Base-by-base conservation (phyloP, 306 rosid species). In the Erythrophleum fordii region DNA sequence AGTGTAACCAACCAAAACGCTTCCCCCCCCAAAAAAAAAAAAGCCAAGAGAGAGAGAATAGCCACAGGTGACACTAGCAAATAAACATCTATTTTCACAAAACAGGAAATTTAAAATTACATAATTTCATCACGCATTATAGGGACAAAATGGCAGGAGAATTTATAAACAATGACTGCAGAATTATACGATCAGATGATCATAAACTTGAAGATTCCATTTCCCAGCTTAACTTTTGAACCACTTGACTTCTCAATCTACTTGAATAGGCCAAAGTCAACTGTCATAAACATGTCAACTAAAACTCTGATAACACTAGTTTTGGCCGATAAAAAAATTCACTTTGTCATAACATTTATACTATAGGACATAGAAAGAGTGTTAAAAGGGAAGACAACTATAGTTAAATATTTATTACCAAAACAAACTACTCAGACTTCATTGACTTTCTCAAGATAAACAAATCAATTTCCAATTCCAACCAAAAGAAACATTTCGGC, bases 351-450 rank as follows among this genome's bases (percentile, higher is more conserved):
- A 17, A 34, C 45, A 64, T 64, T 8, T 11, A 11, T 8, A 8
- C 34, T 31, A 31, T 31, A 11, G 48, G 45, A 34, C 25, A 34
- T 14, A 25, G 41, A 13, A 69, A 42, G 29, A 69, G 34, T 8
- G 73, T 2, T 23, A 69, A 44, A 41, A 68, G 18, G 8, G 35
- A 42, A 44, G 37, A 34, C 20, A 59, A 23, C 10, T 4, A 69
- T 2, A 42, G 12, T 0, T 0, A 23, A 41, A 42, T 68, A 44
- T 6, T 64, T 56, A 75, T 3, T 6, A 72, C 11, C 61, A 31
- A 42, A 83, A 78, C 71, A 5, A 55, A 83, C 34, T 46, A 37
- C 74, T 56, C 66, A 17, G 23, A 60, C 45, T 77, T 46, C 69
- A 23, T 22, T 23, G 28, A 68, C 52, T 68, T 22, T 41, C 8